Base-by-base conservation (phyloP, 129 eudicot genomes). In the Tanacetum coccineum region DNA sequence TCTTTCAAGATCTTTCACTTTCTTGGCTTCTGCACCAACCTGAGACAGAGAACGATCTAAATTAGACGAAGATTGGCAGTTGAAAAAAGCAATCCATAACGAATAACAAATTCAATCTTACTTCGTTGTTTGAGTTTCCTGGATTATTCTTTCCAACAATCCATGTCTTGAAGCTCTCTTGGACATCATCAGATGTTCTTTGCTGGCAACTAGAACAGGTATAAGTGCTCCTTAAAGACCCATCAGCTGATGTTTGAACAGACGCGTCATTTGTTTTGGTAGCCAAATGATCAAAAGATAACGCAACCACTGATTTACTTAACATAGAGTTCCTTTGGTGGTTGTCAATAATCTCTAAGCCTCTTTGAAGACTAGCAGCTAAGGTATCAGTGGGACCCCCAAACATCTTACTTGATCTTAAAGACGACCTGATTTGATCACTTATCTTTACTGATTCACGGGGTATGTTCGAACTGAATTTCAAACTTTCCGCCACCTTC, bases 321-420 rank as follows among this genome's bases (percentile, higher is more conserved):
- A 84, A 81, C n/a, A 67, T 74, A 4, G 92, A 79, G 72, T 83
- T 94, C 68, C 85, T 74, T 73, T 89, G 95, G 64, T 89, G 99
- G 65, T 77, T 70, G 62, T 89, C 97, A 32, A 94, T 89, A 36
- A 94, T 84, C 60, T 89, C 81, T 40, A 86, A 50, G 44, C 99
- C 99, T 67, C 95, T 87, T 49, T 84, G 85, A 64, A 94, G 96
- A 74, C 99, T 94, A 65, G 97, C 97, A n/a, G 93, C 99, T 68
- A 94, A 61, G 14, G 93, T 81, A 67, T 89, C 93, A 28, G 97
- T 81, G 32, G 96, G 83, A 19, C 90, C 93, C 4, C 88, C 74
- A 81, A 84, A 80, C 13, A 82, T 50, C 72, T 70, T 82, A 67
- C 97, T 82, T 53, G 97, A 86, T 65, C 89, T 68, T 30, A 94